Percentiles rank a stretch among this genome's conserved stretches.
Evolutionary conservation across 495 filamentous ascomycete species (phyloP).

Genomic region (Aspergillus haitiensis): DNA sequence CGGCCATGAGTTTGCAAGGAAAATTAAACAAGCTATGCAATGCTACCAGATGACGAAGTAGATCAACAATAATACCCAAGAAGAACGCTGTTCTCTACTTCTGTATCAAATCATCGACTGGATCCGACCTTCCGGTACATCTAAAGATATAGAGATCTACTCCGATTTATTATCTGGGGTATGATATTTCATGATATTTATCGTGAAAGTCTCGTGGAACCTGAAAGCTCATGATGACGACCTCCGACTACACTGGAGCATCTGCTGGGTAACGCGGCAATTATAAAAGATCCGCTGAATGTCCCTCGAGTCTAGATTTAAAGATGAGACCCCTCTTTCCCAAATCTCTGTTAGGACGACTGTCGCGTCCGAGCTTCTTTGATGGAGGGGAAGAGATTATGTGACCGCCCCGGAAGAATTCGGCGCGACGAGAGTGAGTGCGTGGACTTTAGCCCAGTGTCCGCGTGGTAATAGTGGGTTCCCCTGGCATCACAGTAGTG

Average conservation of each 20-base stretch:
- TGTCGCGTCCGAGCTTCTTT: neutral
- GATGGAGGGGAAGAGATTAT: neutral
- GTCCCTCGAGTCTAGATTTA: neutral
- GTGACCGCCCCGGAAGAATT: neutral
- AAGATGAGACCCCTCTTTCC: neutral
- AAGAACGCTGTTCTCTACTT: neutral
- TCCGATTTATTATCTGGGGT: neutral
- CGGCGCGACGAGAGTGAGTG: neutral
- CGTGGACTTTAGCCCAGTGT: neutral
- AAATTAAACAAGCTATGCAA: neutral
- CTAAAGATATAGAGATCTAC: neutral
- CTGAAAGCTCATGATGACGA: too few relatives aligned
- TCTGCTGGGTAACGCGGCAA: neutral
- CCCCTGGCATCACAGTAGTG: too few relatives aligned
- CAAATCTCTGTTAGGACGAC: too few relatives aligned
- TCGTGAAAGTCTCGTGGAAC: neutral
- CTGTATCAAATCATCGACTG: neutral
- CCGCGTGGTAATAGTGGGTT: neutral
- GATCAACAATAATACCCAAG: neutral
- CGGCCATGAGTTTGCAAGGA: too few relatives aligned
- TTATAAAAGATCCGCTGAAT: neutral
- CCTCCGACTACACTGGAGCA: neutral
- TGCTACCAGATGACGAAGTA: conserved; percentile 3
- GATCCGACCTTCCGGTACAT: neutral
- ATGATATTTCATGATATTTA: neutral